Evolutionary conservation across 768 basidiomycete genomes (phyloP), one percentile per base, ranked within the genome.

Genomic region (Termitomyces sp.): DNA sequence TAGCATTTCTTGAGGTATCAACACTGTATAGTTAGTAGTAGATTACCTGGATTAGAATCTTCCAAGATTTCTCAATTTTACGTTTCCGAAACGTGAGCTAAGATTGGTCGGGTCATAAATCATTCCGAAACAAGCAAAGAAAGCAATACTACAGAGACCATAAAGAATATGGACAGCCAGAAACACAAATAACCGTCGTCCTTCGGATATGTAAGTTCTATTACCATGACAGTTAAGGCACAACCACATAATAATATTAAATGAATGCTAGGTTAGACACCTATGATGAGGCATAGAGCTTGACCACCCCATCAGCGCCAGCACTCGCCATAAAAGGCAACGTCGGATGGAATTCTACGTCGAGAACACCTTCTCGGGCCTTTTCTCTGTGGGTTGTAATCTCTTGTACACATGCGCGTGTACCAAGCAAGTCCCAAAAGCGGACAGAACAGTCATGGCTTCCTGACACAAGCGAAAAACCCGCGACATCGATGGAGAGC

Each of bases 271-370:
- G 45, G 36, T 25, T 15, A 58, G 59, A 57, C n/a, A n/a, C 71
- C 77, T 78, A 91, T 73, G 89, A 92, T 64, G 89, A 89, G 57
- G 90, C 89, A 68, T 91, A 97, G 25, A 98, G 76, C 70, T 93
- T 93, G 56, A 98, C 85, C 42, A 93, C 88, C 25, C 95, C 94
- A 71, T 98, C 96, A 12, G 93, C 92, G n/a, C 96, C 96, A 18
- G 91, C 91, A 68, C 91, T 96, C 15, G 89, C 92, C 80, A 97
- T 84, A 65, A 94, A 84, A 27, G 90, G 89, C 53, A 94, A 70
- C 56, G 87, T 81, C 12, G 88, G 84, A 66, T 93, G 90, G 72
- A 90, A 90, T 59, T 89, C 86, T 12, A 96, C 87, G 62, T 86
- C 91, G 58, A 97, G 76, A 20, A 96, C 92, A 38, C 97, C 97